Evolutionary conservation across 2,329 filamentous ascomycete species (phyloP).

Genomic region (Didymella exigua): DNA sequence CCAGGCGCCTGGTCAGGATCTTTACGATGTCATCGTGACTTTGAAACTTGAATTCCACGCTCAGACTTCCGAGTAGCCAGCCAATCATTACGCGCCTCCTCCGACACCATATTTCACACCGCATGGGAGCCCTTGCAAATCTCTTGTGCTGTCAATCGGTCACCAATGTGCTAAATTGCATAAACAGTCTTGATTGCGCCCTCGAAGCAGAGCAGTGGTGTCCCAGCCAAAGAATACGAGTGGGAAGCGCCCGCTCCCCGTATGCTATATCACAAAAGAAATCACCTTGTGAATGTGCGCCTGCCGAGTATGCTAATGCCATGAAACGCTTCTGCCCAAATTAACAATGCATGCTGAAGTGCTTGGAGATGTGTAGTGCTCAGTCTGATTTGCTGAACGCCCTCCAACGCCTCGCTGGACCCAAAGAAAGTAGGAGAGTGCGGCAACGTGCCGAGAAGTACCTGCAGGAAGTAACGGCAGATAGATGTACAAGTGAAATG

Average conservation of each 20-base stretch:
- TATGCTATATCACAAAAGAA: conserved; percentile 17
- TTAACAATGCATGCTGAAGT: conserved; percentile 13
- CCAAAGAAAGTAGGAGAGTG: conserved; percentile 19
- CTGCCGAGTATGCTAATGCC: conserved; percentile 14
- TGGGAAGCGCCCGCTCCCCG: conserved; percentile 8
- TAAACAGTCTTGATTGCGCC: conserved; percentile 13
- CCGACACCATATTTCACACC: conserved; percentile 8
- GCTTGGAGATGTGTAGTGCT: conserved; percentile 8
- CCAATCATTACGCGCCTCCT: conserved; percentile 10
- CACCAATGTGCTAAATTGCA: neutral
- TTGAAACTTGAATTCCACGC: conserved; percentile 2
- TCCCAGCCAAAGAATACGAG: conserved; percentile 20
- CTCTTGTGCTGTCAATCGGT: conserved; percentile 5
- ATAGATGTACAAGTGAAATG: conserved; percentile 25
- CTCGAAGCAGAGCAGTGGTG: conserved; percentile 15
- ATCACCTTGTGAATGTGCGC: conserved; percentile 9
- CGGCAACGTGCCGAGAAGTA: conserved; percentile 14
- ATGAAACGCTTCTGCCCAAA: conserved; percentile 10
- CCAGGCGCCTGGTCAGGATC: neutral
- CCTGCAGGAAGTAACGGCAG: conserved; percentile 19
- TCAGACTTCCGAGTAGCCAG: neutral
- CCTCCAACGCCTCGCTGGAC: conserved; percentile 35
- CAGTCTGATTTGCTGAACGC: conserved; percentile 20
- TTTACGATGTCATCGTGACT: conserved; percentile 8
- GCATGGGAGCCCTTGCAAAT: conserved; percentile 15